These are phyloP conservation scores for Globisporangium rhizosaccharum DNA, from an alignment of 352 stramenopile genomes.

Conservation along the genomic window DNA sequence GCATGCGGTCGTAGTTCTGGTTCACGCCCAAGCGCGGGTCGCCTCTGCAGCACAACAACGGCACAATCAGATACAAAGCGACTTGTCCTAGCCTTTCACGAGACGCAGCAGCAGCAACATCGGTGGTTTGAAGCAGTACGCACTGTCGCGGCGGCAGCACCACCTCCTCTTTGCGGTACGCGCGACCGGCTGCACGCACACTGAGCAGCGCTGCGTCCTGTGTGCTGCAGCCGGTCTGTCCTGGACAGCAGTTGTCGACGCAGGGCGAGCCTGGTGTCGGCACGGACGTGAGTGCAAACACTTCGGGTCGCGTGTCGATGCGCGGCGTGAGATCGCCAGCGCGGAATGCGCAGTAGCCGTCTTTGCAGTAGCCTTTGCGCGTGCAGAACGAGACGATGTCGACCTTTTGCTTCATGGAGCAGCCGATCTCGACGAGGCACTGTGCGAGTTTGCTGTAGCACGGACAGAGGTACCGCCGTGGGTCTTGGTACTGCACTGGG, in stretches of 20 bases:
- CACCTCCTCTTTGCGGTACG: constrained; percentile 55
- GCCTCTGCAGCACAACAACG: constrained; percentile 24
- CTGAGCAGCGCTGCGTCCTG: constrained; percentile 42
- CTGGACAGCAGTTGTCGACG: constrained; percentile 57
- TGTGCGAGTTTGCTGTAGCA: constrained; percentile 73
- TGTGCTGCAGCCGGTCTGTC: constrained; percentile 26
- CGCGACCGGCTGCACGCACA: constrained; percentile 31
- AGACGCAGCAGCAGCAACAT: too few relatives aligned
- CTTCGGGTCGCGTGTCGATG: constrained; percentile 43
- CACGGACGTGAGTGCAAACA: constrained; percentile 58
- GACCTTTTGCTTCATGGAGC: constrained; percentile 54
- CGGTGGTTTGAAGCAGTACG: constrained; percentile 4
- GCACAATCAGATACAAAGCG: neutral
- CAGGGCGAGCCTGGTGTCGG: constrained; percentile 49
- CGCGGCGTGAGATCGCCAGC: constrained; percentile 51
- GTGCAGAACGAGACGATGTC: constrained; percentile 66
- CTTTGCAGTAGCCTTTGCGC: constrained; percentile 75
- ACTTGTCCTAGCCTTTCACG: neutral
- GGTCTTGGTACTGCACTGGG: constrained; percentile 51
- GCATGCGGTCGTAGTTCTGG: constrained; percentile 72
- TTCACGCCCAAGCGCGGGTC: constrained; percentile 68
- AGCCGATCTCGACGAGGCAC: constrained; percentile 61
- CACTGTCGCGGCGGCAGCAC: constrained; percentile 52
- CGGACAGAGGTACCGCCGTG: constrained; percentile 44
- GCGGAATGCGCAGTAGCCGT: constrained; percentile 64